Evolutionary conservation across 2,329 filamentous ascomycete species (phyloP).

Genomic region (Ceratocystis alfenasii): DNA sequence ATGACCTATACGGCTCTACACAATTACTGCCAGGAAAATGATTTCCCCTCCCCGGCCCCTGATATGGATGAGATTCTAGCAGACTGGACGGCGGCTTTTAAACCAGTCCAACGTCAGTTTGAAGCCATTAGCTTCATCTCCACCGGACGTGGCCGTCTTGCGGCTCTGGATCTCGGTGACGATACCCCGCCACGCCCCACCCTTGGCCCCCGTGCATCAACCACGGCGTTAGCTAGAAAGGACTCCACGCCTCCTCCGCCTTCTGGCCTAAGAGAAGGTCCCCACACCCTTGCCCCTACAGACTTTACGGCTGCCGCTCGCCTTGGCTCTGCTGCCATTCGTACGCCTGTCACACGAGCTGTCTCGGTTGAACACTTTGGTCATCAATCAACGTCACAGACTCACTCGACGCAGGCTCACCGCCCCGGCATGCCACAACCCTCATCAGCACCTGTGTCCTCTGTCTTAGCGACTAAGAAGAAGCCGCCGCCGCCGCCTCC

Average conservation of each 20-base stretch:
- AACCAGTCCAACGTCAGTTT: slow-evolving; percentile 51
- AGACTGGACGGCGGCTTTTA: slow-evolving; percentile 52
- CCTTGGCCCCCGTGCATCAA: slow-evolving; percentile 12
- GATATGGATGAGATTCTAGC: slow-evolving; percentile 59
- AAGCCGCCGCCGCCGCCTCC: slow-evolving; percentile 32
- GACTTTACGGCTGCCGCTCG: slow-evolving; percentile 21
- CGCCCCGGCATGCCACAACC: slow-evolving; percentile 14
- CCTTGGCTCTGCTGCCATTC: slow-evolving; percentile 10
- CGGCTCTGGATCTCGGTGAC: slow-evolving; percentile 17
- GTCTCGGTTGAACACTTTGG: slow-evolving; percentile 20
- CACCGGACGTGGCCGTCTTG: slow-evolving; percentile 52
- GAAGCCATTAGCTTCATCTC: slow-evolving; percentile 54
- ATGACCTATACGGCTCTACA: slow-evolving; percentile 68
- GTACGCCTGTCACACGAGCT: slow-evolving; percentile 11
- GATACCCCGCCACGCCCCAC: slow-evolving; percentile 5
- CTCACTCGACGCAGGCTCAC: slow-evolving; percentile 4
- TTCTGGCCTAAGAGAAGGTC: slow-evolving; percentile 3
- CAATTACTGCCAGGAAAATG: slow-evolving; percentile 56
- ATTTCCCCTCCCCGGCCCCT: slow-evolving; percentile 59
- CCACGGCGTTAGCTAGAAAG: not conserved
- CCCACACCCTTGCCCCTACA: slow-evolving; percentile 20
- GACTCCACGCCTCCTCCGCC: not conserved
- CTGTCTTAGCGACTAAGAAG: slow-evolving; percentile 16
- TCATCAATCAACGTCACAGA: slow-evolving; percentile 17
- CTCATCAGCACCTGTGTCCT: not conserved